Base-by-base conservation (phyloP, 768 basidiomycete genomes). In the Lentinula detonsa region DNA sequence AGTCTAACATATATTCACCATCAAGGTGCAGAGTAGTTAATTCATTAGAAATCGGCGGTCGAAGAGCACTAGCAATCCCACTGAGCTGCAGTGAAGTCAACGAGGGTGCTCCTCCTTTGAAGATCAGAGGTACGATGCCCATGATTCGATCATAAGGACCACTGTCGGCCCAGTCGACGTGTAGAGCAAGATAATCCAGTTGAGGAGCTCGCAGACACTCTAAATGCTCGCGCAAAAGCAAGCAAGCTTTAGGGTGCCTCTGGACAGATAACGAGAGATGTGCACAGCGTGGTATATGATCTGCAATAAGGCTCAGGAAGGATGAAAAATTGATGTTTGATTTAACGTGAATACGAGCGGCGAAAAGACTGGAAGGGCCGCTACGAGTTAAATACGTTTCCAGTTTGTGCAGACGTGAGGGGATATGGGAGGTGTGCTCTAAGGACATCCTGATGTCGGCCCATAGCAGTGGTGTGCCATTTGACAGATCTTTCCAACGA, bases 401-500 rank as follows among this genome's bases (percentile, higher is more conserved):
- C 23, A 67, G 57, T 21, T 65, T 64, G 16, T 61, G 37, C 7
- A 70, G 69, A 46, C 68, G 62, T 37, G 72, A 61, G 15, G 70
- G 62, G 43, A 64, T 62, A 34, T 69, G 63, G 33, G 66, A 66
- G 33, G 57, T 62, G 16, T 66, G 62, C 13, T 70, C 66, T 21
- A 78, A 62, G 23, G 59, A 67, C 58, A 78, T 63, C 33, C 71
- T 61, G 61, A 82, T 73, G 35, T 65, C 69, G 42, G 72, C 76
- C 83, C 83, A 84, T 1, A 83, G 67, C 3, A 77, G 66, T 3
- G 79, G 76, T 0, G 75, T 79, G 11, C 68, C 67, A 37, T 79
- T 64, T 9, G 75, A 74, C 11, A 79, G 61, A 11, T 70, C 65
- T 18, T 81, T 73, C 81, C 81, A 84, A 42, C 68, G 69, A 37